These are phyloP conservation scores for Oxyria digyna DNA, from an alignment of 148 eudicot genomes.

Conservation along the genomic window DNA sequence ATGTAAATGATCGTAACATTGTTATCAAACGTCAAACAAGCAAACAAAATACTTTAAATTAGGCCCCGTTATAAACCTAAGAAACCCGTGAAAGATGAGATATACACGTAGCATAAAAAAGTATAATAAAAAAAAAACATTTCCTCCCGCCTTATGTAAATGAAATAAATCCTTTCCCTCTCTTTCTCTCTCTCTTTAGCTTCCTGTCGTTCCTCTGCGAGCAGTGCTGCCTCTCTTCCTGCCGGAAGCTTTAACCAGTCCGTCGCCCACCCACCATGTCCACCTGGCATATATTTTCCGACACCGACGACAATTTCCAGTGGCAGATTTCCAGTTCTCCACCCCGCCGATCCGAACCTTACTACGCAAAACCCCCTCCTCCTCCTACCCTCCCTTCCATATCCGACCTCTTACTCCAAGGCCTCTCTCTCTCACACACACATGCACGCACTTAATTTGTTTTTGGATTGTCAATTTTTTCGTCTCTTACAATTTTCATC, in stretches of 20 bases:
- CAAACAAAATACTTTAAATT: too few species aligned
- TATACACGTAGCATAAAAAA: too few species aligned
- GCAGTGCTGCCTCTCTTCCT: neutral
- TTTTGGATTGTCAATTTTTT: neutral
- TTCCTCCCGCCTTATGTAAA: too few species aligned
- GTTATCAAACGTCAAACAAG: too few species aligned
- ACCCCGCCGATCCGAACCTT: constrained; percentile 5
- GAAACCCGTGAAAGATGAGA: too few species aligned
- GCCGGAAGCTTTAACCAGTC: neutral
- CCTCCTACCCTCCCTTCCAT: constrained; percentile 46
- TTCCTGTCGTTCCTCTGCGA: neutral
- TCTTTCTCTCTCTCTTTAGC: neutral
- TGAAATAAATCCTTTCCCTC: neutral
- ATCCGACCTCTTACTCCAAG: constrained; percentile 60
- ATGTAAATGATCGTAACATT: too few species aligned
- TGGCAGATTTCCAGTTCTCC: constrained; percentile 44
- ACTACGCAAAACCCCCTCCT: constrained; percentile 1
- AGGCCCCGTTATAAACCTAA: too few species aligned
- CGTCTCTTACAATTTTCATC: neutral
- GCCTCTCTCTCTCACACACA: constrained; percentile 15
- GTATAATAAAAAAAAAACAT: too few species aligned
- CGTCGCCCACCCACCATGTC: constrained; percentile 28
- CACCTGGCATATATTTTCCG: constrained; percentile 61
- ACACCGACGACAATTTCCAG: constrained; percentile 40
- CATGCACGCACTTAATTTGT: neutral